phyloP scores from a whole-genome alignment of 2,329 filamentous ascomycete species.

The Harringtonia lauricola region DNA sequence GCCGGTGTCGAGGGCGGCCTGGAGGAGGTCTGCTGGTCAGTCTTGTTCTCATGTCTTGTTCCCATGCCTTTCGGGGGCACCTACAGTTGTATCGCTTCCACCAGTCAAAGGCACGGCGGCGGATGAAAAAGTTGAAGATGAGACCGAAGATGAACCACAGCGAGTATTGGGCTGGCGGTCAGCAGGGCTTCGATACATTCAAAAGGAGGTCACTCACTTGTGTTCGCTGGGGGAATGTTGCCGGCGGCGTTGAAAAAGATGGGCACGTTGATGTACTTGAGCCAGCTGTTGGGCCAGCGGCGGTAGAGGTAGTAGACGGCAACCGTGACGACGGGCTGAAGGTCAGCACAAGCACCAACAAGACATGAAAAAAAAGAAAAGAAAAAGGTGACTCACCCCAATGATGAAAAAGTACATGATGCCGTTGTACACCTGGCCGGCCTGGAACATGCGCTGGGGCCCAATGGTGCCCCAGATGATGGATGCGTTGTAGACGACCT shows the following conservation, averaged over 20 bases:
- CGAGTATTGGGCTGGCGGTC: constrained; percentile 6
- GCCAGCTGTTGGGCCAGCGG: constrained; percentile 6
- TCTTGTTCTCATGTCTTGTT: not conserved
- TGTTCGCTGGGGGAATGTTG: constrained; percentile 9
- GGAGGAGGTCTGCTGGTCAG: constrained; percentile 2
- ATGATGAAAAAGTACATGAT: constrained; percentile 39
- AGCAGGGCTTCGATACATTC: not conserved
- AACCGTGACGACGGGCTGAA: constrained; percentile 4
- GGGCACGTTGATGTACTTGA: constrained; percentile 7
- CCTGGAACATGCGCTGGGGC: constrained; percentile 37
- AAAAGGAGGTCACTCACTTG: constrained; percentile 1
- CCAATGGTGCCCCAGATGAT: constrained; percentile 45
- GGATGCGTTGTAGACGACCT: constrained; percentile 45
- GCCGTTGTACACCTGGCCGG: constrained; percentile 34
- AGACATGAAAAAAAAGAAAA: constrained; percentile 15
- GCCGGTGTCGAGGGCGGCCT: constrained; percentile 20
- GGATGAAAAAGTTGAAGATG: constrained; percentile 48
- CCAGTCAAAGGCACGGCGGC: constrained; percentile 42
- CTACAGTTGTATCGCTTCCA: constrained; percentile 9
- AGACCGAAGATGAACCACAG: constrained; percentile 30
- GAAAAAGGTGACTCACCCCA: constrained; percentile 22
- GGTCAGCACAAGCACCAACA: not conserved
- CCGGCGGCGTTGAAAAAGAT: constrained; percentile 9
- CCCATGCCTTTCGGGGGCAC: not conserved
- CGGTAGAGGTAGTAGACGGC: constrained; percentile 5